A percentile compares a stretch with the other conserved stretches of the same genome.
These are phyloP conservation scores for Bromus sterilis DNA, from an alignment of 176 grass and related monocot species.

Conservation along the genomic window DNA sequence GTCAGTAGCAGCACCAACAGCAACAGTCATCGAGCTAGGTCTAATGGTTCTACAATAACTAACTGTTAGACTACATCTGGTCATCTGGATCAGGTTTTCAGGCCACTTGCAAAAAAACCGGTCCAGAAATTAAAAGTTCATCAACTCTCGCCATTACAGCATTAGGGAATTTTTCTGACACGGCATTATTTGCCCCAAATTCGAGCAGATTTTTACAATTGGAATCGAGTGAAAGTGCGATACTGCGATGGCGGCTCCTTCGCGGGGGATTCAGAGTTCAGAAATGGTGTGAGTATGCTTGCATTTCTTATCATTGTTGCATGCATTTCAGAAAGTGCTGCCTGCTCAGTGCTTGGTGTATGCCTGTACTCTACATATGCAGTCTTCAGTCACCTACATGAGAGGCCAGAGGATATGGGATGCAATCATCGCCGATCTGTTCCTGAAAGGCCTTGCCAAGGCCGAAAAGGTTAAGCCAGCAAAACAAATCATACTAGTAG, in stretches of 20 bases:
- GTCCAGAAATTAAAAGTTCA: background rate
- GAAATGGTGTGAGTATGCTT: constrained; percentile 15
- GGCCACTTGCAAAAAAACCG: background rate
- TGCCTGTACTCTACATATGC: constrained; percentile 5
- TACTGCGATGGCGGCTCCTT: constrained; percentile 76
- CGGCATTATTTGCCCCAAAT: background rate
- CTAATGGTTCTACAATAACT: constrained; percentile 21
- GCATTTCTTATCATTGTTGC: background rate
- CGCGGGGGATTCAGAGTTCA: constrained; percentile 41
- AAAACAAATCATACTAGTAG: background rate
- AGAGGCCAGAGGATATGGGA: constrained; percentile 69
- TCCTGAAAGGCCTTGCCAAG: constrained; percentile 48
- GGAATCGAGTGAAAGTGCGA: constrained; percentile 68
- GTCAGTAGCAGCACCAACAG: constrained; percentile 21
- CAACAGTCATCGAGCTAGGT: constrained; percentile 8
- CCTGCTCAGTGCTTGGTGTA: constrained; percentile 2
- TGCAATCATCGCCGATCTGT: constrained; percentile 58
- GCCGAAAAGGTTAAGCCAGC: constrained; percentile 33
- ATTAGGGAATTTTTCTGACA: background rate
- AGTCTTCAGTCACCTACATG: constrained; percentile 55
- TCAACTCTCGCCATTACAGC: background rate
- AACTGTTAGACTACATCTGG: background rate
- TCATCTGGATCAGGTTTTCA: background rate
- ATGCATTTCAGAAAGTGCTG: background rate
- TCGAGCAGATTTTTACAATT: constrained; percentile 60